A percentile compares a stretch with the other conserved stretches of the same genome.
Evolutionary conservation across 768 basidiomycete genomes (phyloP).

Genomic region (Cystofilobasidium macerans): DNA sequence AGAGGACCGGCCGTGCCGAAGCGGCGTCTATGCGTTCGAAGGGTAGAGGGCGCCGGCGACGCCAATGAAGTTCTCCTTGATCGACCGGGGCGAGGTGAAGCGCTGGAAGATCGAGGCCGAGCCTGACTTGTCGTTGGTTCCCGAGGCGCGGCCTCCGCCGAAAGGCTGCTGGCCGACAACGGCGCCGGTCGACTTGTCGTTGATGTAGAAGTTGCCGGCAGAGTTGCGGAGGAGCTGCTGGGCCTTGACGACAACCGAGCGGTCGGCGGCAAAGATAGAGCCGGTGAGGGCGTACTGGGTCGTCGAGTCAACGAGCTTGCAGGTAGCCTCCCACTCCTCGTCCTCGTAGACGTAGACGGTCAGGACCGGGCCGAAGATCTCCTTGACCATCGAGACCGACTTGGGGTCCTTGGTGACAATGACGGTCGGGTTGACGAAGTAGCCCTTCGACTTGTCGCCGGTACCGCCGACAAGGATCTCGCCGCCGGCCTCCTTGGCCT

Average conservation of each 20-base stretch:
- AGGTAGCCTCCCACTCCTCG: constrained; percentile 69
- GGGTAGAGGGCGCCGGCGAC: constrained; percentile 74
- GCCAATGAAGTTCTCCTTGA: constrained; percentile 93
- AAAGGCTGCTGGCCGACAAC: constrained; percentile 97
- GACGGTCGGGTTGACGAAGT: constrained; percentile 86
- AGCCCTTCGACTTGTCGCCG: constrained; percentile 81
- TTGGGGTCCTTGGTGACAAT: constrained; percentile 84
- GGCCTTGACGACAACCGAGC: constrained; percentile 65
- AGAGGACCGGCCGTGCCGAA: too few species aligned
- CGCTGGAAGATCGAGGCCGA: constrained; percentile 49
- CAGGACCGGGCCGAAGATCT: constrained; percentile 75
- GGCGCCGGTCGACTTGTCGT: constrained; percentile 81
- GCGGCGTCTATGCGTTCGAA: constrained; percentile 54
- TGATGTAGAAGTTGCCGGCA: constrained; percentile 56
- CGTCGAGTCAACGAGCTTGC: constrained; percentile 74
- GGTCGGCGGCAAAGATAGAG: constrained; percentile 73
- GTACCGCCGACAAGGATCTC: constrained; percentile 78
- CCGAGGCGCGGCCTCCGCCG: constrained; percentile 81
- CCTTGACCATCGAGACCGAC: constrained; percentile 59
- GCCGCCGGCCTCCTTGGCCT: constrained; percentile 79
- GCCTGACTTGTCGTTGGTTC: constrained; percentile 97
- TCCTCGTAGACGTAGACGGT: constrained; percentile 84
- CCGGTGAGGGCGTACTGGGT: constrained; percentile 90
- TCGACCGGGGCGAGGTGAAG: constrained; percentile 69
- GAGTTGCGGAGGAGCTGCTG: constrained; percentile 76